phyloP scores from a whole-genome alignment of 805 yeast genomes.

The Isabelozyma rhagii region DNA sequence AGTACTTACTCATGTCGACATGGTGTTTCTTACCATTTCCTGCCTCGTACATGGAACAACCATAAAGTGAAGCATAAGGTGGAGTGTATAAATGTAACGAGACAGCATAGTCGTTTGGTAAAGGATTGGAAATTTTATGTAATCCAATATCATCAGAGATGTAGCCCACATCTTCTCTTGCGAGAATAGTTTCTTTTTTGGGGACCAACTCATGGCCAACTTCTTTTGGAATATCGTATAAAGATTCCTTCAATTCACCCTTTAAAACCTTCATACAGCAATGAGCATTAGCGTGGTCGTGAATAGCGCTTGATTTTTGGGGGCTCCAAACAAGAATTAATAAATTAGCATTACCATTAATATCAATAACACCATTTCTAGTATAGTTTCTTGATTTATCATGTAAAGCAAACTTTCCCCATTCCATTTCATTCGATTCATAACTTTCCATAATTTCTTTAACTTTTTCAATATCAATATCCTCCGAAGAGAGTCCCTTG shows the following conservation, averaged over 20 bases:
- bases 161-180: slow-evolving; percentile 53
- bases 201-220: slow-evolving; percentile 23
- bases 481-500: slow-evolving; percentile 39
- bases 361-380: slow-evolving; percentile 71
- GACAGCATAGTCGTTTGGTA: slow-evolving; percentile 43
- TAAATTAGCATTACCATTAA: slow-evolving; percentile 68
- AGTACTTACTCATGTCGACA: slow-evolving; percentile 57
- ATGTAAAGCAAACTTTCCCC: slow-evolving; percentile 55
- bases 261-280: slow-evolving; percentile 68
- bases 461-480: slow-evolving; percentile 51
- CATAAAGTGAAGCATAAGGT: slow-evolving; percentile 65
- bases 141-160: slow-evolving; percentile 65
- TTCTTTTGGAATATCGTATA: slow-evolving; percentile 48
- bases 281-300: slow-evolving; percentile 75
- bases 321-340: slow-evolving; percentile 72
- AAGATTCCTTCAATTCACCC: slow-evolving; percentile 56
- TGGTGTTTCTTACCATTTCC: slow-evolving; percentile 48
- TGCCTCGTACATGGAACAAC: slow-evolving; percentile 51
- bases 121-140: slow-evolving; percentile 58
- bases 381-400: slow-evolving; percentile 52
- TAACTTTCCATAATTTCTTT: slow-evolving; percentile 47
- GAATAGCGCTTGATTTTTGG: slow-evolving; percentile 59
- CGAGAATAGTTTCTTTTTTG: slow-evolving; percentile 23
- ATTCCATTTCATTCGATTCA: slow-evolving; percentile 46
- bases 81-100: slow-evolving; percentile 75